Evolutionary conservation across 768 basidiomycete species (phyloP), one percentile per base, ranked within the genome.

Genomic region (Phaffia tasmanica): DNA sequence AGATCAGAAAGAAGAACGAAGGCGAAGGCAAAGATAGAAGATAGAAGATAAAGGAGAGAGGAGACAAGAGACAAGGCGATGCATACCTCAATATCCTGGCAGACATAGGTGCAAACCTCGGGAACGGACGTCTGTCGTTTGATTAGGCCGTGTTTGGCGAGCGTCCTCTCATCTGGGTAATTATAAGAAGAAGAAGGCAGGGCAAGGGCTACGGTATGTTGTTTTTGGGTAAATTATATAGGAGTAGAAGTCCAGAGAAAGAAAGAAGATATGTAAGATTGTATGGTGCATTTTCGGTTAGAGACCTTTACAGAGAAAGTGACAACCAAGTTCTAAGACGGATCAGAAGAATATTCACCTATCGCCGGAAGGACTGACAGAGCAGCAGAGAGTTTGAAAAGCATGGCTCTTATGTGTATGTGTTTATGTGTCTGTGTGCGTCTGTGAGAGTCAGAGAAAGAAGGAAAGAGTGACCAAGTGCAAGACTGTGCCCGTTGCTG

Each of bases 91-190:
- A 65, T 57, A 5, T 47, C 55, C 27, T 25, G 16, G 30, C 64
- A 65, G 23, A 57, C 56, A 27, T 58, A 65, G 21, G 64, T 29
- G 48, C 64, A 65, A 0, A 49, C 47, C 14, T 25, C 46, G 3
- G 64, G 64, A 18, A 65, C 30, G 2, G 25, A 16, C 1, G 64
- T 50, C 18, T 65, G 64, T 5, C 64, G 64, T n/a, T 48, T 57
- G 48, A 65, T 29, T 21, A 65, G 46, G 30, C 58, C 58, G 5
- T 25, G 8, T 3, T 35, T 42, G 3, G 58, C 32, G 11, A 59
- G 35, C 11, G 35, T 42, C 11, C 35, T 4, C 11, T 42, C 35
- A 11, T 42, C 35, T 11, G 35, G 35, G 11, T 42, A 42, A 11
- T 42, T 42, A 56, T 49, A 47, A 25, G 57, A 53, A 46, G 42